Conservation (phyloP, 176 grass and related monocot species). For the Raddia guianensis region DNA sequence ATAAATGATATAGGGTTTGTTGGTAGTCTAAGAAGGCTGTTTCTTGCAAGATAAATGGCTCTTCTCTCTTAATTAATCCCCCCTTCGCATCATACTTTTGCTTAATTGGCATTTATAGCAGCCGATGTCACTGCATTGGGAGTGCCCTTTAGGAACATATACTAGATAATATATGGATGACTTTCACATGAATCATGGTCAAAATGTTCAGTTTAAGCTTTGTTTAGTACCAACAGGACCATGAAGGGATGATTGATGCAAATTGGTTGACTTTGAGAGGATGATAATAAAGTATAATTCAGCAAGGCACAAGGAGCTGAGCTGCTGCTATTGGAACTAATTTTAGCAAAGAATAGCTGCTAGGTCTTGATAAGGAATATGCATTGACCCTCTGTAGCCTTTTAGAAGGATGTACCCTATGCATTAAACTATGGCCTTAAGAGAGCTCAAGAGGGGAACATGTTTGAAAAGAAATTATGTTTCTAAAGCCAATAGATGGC, state of each 20-base stretch:
- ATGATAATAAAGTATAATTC: background rate
- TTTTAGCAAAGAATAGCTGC: constrained; percentile 9
- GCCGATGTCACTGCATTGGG: too few species aligned
- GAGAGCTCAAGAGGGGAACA: constrained; percentile 28
- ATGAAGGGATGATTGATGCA: background rate
- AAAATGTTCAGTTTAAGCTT: background rate
- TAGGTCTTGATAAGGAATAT: constrained; percentile 39
- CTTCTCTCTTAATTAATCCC: too few species aligned
- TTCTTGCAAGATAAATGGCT: too few species aligned
- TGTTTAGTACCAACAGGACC: background rate
- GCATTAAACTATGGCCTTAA: constrained; percentile 29
- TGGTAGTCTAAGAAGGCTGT: too few species aligned
- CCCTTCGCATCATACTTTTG: too few species aligned
- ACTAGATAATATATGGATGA: constrained; percentile 18
- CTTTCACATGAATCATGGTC: background rate
- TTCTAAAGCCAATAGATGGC: too few species aligned
- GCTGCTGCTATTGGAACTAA: background rate
- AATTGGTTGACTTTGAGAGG: background rate
- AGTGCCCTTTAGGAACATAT: background rate
- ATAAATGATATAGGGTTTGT: too few species aligned
- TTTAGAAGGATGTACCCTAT: constrained; percentile 30
- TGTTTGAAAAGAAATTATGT: constrained; percentile 12
- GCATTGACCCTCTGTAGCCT: background rate
- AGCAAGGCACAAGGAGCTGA: background rate
- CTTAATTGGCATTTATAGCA: too few species aligned